These are phyloP conservation scores for Rheum nobile DNA, from an alignment of 148 eudicot species.

Conservation along the genomic window DNA sequence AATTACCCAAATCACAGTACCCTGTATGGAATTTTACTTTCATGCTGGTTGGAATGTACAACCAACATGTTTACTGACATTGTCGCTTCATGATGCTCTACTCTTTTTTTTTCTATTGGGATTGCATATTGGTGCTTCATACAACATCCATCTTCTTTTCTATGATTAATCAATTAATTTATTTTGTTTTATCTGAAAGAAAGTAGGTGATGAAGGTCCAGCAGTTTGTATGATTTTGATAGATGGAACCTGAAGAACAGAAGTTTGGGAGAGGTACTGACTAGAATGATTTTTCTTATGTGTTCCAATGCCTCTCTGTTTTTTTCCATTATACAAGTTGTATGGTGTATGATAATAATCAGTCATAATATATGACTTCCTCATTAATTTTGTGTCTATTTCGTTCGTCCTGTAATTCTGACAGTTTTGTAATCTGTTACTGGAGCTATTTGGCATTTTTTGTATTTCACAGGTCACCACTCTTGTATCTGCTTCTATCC, in stretches of 20 bases:
- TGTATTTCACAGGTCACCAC: neutral
- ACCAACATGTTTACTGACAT: neutral
- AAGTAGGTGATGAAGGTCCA: constrained; percentile 31
- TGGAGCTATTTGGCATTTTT: neutral
- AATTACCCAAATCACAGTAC: neutral
- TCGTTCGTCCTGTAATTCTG: neutral
- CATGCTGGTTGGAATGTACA: neutral
- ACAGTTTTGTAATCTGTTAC: neutral
- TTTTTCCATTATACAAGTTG: neutral
- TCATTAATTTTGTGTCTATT: neutral
- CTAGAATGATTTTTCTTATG: neutral
- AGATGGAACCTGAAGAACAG: constrained; percentile 71
- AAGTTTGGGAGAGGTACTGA: constrained; percentile 84
- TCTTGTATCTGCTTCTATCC: neutral
- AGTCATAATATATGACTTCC: neutral
- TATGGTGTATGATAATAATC: neutral
- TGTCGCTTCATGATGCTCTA: neutral
- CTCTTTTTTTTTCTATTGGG: neutral
- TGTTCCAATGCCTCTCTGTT: neutral
- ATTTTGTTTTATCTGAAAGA: neutral
- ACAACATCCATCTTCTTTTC: neutral
- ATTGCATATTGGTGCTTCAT: neutral
- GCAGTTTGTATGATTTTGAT: constrained; percentile 31
- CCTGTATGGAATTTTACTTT: neutral
- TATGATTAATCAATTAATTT: neutral